A percentile compares a stretch with the other conserved stretches of the same genome.
These are phyloP conservation scores for Colletotrichum lini DNA, from an alignment of 2,329 filamentous ascomycete species.

Conservation along the genomic window DNA sequence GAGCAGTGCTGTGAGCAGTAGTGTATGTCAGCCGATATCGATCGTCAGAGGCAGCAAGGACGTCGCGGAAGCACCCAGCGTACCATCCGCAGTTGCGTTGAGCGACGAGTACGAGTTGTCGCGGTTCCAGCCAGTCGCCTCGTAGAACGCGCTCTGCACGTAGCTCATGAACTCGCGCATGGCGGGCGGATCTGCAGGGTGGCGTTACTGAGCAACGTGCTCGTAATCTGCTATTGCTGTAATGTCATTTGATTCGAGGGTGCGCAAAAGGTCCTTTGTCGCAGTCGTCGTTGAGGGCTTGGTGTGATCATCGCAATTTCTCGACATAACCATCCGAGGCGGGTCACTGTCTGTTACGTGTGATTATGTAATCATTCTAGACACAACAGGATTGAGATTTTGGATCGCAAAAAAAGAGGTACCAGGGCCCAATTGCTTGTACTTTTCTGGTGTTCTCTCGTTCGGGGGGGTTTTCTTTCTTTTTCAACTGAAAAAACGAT, in stretches of 20 bases:
- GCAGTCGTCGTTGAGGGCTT: background rate
- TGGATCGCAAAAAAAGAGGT: no score
- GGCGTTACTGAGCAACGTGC: conserved; percentile 29
- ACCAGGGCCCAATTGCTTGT: no score
- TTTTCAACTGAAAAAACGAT: no score
- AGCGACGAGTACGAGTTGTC: conserved; percentile 93
- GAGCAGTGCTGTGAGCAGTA: conserved; percentile 75
- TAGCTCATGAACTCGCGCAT: conserved; percentile 99
- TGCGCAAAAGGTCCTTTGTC: background rate
- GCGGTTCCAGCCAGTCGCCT: conserved; percentile 88
- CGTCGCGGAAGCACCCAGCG: conserved; percentile 42
- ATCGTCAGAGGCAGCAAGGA: background rate
- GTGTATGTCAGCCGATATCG: background rate
- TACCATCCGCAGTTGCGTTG: conserved; percentile 87
- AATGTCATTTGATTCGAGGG: conserved; percentile 12
- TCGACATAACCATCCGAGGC: conserved; percentile 1
- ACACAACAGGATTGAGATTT: background rate
- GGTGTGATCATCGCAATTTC: background rate
- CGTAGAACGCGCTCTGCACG: conserved; percentile 91
- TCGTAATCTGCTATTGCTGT: conserved; percentile 17
- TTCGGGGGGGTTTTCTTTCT: no score
- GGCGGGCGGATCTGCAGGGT: conserved; percentile 42
- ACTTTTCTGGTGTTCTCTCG: no score
- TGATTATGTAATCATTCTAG: background rate
- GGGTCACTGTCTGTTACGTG: background rate